phyloP scores from a whole-genome alignment of 345 rosid species.

The Cardamine resedifolia region DNA sequence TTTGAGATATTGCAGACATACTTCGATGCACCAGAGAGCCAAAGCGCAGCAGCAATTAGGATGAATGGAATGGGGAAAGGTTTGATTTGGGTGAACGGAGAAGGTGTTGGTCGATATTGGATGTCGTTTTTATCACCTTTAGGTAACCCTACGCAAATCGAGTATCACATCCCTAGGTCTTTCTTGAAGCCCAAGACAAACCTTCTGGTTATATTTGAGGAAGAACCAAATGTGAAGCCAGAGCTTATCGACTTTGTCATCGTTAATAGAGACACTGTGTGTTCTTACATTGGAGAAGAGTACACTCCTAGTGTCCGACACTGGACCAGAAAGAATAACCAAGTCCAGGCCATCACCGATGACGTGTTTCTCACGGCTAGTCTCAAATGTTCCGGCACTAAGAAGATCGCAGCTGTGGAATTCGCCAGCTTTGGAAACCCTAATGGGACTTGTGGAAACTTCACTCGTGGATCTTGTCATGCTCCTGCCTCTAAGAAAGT shows the following conservation, averaged over 20 bases:
- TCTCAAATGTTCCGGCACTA: slow-evolving; percentile 50
- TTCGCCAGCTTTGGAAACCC: slow-evolving; percentile 89
- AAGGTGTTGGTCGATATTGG: slow-evolving; percentile 86
- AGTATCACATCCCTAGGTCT: slow-evolving; percentile 86
- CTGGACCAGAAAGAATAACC: slow-evolving; percentile 48
- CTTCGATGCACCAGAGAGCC: slow-evolving; percentile 72
- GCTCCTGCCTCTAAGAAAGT: slow-evolving; percentile 50
- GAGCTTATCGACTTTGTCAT: slow-evolving; percentile 48
- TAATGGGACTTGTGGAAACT: slow-evolving; percentile 65
- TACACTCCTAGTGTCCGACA: slow-evolving; percentile 60
- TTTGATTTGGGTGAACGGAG: slow-evolving; percentile 82
- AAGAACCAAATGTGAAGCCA: slow-evolving; percentile 56
- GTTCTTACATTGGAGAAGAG: slow-evolving; percentile 57
- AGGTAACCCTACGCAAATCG: slow-evolving; percentile 61
- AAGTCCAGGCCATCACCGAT: slow-evolving; percentile 38
- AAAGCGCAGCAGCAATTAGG: slow-evolving; percentile 52
- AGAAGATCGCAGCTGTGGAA: slow-evolving; percentile 57
- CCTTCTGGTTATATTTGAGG: slow-evolving; percentile 70
- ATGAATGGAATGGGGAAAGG: slow-evolving; percentile 79
- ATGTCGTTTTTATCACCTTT: slow-evolving; percentile 70
- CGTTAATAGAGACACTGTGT: slow-evolving; percentile 70
- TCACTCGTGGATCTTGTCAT: slow-evolving; percentile 52
- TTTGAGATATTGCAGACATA: slow-evolving; percentile 46
- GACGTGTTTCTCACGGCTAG: slow-evolving; percentile 47
- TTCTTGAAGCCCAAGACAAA: slow-evolving; percentile 64